Conservation (phyloP, 495 filamentous ascomycete genomes). For the Daldinia caldariorum region DNA sequence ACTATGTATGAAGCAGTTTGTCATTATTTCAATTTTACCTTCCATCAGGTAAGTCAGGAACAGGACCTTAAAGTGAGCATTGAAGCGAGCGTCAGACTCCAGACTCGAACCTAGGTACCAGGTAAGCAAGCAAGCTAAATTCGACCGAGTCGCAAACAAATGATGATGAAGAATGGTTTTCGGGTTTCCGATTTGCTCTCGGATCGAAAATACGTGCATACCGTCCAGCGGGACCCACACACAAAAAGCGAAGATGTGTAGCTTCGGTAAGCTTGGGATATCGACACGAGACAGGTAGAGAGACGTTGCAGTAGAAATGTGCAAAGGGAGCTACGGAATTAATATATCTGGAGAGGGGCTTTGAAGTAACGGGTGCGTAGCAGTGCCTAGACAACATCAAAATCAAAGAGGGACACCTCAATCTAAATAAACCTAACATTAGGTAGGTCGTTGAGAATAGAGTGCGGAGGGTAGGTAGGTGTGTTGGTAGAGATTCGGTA, state of each 20-base stretch:
- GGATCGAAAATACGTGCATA: slow-evolving; percentile 43
- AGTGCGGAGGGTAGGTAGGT: neutral
- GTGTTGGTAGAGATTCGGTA: slow-evolving; percentile 1
- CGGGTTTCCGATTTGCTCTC: slow-evolving; percentile 44
- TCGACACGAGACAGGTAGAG: slow-evolving; percentile 28
- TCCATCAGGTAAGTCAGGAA: slow-evolving; percentile 39
- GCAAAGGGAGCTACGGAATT: slow-evolving; percentile 28
- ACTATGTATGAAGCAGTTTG: neutral
- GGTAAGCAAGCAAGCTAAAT: slow-evolving; percentile 11
- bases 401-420: neutral
- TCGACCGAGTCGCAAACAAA: slow-evolving; percentile 3
- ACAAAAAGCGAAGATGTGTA: slow-evolving; percentile 41
- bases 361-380: slow-evolving; percentile 10
- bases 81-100: slow-evolving; percentile 8
- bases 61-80: slow-evolving; percentile 30
- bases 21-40: slow-evolving; percentile 8
- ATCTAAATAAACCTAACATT: neutral
- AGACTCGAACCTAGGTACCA: slow-evolving; percentile 19
- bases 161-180: slow-evolving; percentile 11
- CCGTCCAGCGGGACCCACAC: slow-evolving; percentile 28
- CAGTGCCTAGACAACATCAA: slow-evolving; percentile 2
- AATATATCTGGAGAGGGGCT: slow-evolving; percentile 26
- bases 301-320: neutral
- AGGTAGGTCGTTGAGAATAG: neutral
- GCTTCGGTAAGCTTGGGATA: slow-evolving; percentile 37